Evolutionary conservation across 441 rosid species (phyloP), one percentile per base, ranked within the genome.

Genomic region (Croton setiger): DNA sequence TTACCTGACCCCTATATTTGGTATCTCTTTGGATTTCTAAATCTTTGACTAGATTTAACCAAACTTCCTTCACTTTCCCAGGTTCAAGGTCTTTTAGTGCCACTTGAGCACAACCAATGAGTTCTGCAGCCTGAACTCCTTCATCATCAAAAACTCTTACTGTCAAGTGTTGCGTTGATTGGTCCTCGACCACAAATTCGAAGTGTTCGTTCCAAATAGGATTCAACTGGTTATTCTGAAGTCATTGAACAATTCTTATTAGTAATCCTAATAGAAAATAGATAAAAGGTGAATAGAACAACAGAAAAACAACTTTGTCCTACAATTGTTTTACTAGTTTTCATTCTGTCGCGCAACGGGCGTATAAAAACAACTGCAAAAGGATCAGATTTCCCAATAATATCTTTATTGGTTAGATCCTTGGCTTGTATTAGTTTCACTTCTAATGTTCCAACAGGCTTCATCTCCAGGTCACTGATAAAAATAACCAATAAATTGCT

Each of bases 301-400:
- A n/a, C n/a, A 10, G 14, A 45, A 14, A 43, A n/a, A 15, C 7
- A 1, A 17, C 63, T 45, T 60, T 56, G 35, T 31, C 88, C 70
- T 83, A 96, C 99, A 37, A 96, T 88, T 52, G 85, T 86, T 85
- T 81, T 96, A 80, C 98, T 96, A 63, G 81, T 89, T 67, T 87
- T 87, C 59, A 72, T 91, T 81, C 79, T 85, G 74, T 88, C 81
- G 7, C 80, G 93, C 68, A 96, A 64, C 0, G 99, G 98, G 33
- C 99, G 96, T 54, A 93, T 67, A 63, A 85, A 93, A 23, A 96
- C 36, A 37, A 79, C 84, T 53, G 88, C 97, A 72, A 71, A 96
- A 66, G 99, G 98, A 89, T 96, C 99, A 0, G 99, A 93, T 84
- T 91, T 96, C 71, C 98, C 98, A 37, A 96, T 77, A 21, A 96